Evolutionary conservation across 768 basidiomycete genomes (phyloP).

Genomic region (Amanita inopinata): DNA sequence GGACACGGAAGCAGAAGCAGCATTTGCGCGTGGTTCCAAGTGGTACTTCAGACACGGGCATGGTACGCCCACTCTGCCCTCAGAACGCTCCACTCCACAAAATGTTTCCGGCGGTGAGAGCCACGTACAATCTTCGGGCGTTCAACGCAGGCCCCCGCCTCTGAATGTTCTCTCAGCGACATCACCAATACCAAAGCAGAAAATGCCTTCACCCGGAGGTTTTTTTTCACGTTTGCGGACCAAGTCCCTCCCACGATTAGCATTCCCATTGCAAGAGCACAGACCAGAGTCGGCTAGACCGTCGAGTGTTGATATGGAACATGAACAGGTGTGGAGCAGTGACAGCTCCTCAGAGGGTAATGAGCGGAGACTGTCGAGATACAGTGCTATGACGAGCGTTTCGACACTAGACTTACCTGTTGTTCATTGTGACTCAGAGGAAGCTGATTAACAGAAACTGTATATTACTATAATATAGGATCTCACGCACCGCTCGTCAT

Average conservation of each 20-base stretch:
- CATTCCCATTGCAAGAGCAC: constrained; percentile 23
- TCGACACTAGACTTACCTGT: background rate
- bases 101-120: background rate
- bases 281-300: constrained; percentile 14
- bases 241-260: constrained; percentile 35
- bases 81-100: background rate
- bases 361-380: constrained; percentile 2
- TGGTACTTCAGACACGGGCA: constrained; percentile 47
- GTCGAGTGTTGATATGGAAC: constrained; percentile 19
- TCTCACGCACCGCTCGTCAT: no score
- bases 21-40: constrained; percentile 48
- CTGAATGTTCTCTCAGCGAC: constrained; percentile 3
- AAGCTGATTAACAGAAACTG: background rate
- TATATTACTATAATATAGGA: background rate
- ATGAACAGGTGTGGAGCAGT: constrained; percentile 43
- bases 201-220: constrained; percentile 16
- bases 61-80: constrained; percentile 21
- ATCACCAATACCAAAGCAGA: constrained; percentile 5
- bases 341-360: constrained; percentile 44
- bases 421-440: background rate
- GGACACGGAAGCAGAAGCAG: constrained; percentile 73
- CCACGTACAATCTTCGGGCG: constrained; percentile 1
- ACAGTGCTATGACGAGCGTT: background rate
- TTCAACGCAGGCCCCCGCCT: no score
- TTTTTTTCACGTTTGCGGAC: constrained; percentile 35